Evolutionary conservation across 2,329 filamentous ascomycete species (phyloP).

Genomic region (Arthrinium puccinioides): DNA sequence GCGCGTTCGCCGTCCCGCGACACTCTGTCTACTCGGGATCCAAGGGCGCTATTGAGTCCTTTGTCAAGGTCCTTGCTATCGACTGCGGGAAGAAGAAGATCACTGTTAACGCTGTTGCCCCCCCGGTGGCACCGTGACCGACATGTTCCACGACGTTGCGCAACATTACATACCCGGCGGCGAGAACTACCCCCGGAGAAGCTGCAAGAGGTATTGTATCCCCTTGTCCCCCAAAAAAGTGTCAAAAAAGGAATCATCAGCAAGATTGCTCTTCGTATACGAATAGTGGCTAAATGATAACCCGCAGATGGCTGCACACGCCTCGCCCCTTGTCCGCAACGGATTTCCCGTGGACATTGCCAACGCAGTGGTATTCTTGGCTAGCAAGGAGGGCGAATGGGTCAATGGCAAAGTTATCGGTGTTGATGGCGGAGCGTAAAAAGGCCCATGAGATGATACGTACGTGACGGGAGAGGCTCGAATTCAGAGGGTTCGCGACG

Average conservation of each 20-base stretch:
- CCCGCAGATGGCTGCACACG: conserved; percentile 31
- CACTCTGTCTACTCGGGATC: conserved; percentile 28
- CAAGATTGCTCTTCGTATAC: too few species aligned
- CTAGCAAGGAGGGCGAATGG: conserved; percentile 25
- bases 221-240: too few species aligned
- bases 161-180: conserved; percentile 32
- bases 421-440: conserved; percentile 21
- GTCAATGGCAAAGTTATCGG: conserved; percentile 45
- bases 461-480: too few species aligned
- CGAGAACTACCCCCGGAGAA: conserved; percentile 15
- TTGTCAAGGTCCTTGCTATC: conserved; percentile 16
- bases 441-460: too few species aligned
- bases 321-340: conserved; percentile 23
- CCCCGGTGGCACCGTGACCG: conserved; percentile 27
- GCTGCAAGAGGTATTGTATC: conserved; percentile 21
- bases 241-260: too few species aligned
- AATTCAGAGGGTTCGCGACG: too few species aligned
- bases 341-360: conserved; percentile 26
- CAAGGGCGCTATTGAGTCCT: conserved; percentile 27
- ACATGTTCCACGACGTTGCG: conserved; percentile 27
- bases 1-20: conserved; percentile 20
- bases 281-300: neutral
- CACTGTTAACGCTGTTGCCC: conserved; percentile 31
- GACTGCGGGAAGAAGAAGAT: conserved; percentile 28
- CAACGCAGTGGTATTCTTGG: conserved; percentile 23